A percentile compares a stretch with the other conserved stretches of the same genome.
phyloP scores from a whole-genome alignment of 2,329 filamentous ascomycete genomes.

The Sporothrix mexicana region DNA sequence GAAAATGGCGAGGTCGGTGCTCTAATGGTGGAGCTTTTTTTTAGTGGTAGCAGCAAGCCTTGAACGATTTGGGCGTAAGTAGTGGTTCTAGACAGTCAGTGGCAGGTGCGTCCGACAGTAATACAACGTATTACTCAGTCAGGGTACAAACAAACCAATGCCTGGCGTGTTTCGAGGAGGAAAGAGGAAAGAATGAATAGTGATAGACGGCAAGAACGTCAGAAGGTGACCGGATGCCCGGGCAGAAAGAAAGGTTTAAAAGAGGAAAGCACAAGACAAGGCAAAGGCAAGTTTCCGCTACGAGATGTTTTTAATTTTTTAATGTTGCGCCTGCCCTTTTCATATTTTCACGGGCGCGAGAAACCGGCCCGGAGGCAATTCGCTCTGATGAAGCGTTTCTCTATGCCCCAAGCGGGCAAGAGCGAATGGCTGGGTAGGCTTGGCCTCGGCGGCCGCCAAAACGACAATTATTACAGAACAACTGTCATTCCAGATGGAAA shows the following conservation, averaged over 20 bases:
- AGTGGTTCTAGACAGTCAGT: constrained; percentile 1
- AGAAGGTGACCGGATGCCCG: background rate
- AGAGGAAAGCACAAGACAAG: background rate
- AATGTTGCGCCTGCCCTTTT: background rate
- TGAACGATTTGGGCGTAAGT: constrained; percentile 15
- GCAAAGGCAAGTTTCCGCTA: background rate
- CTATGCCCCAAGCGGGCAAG: background rate
- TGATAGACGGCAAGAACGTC: constrained; percentile 6
- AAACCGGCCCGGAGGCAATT: constrained; percentile 29
- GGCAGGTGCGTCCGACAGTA: too few species aligned
- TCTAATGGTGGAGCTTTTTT: constrained; percentile 26
- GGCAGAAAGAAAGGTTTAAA: background rate
- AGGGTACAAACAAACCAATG: background rate
- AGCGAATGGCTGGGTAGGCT: constrained; percentile 25
- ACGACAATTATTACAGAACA: constrained; percentile 16
- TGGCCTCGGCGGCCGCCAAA: constrained; percentile 6
- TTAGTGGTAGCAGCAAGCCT: constrained; percentile 9
- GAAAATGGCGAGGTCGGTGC: constrained; percentile 36
- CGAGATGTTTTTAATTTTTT: background rate
- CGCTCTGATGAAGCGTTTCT: constrained; percentile 9
- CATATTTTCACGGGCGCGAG: background rate
- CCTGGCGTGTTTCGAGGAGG: constrained; percentile 1
- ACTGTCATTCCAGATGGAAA: constrained; percentile 19
- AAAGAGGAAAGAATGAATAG: background rate
- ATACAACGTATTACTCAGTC: background rate